phyloP scores from a whole-genome alignment of 2,329 filamentous ascomycete species.

The Mycocentrospora acerina region DNA sequence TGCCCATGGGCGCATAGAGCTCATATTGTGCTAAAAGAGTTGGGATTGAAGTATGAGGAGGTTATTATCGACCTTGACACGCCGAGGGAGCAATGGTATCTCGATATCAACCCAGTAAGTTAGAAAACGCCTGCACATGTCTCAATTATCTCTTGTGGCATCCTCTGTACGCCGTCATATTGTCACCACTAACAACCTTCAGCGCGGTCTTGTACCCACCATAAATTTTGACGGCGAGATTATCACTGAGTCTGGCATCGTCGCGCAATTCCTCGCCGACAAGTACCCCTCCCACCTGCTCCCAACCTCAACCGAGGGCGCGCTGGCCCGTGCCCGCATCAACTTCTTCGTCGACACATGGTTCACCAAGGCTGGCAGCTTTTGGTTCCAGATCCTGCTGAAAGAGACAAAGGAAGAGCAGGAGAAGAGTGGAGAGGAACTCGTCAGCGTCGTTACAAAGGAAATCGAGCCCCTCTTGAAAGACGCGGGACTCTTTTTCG shows the following conservation, averaged over 20 bases:
- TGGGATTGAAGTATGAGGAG: constrained; percentile 66
- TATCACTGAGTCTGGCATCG: constrained; percentile 71
- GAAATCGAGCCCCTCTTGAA: constrained; percentile 72
- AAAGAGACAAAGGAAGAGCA: constrained; percentile 52
- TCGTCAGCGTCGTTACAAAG: constrained; percentile 62
- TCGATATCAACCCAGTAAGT: constrained; percentile 69
- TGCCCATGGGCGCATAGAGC: constrained; percentile 78
- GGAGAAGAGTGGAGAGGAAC: constrained; percentile 50
- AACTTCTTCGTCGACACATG: constrained; percentile 73
- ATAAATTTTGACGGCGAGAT: constrained; percentile 65
- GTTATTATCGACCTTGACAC: constrained; percentile 70
- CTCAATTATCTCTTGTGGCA: too few relatives aligned
- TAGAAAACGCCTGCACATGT: too few relatives aligned
- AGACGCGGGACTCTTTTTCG: constrained; percentile 49
- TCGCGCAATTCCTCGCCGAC: constrained; percentile 72
- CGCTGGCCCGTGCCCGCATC: constrained; percentile 66
- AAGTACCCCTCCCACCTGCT: constrained; percentile 67
- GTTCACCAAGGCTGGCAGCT: constrained; percentile 59
- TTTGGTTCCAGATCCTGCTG: constrained; percentile 50
- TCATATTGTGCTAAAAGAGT: constrained; percentile 69
- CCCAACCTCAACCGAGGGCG: constrained; percentile 56
- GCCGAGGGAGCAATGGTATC: constrained; percentile 72
- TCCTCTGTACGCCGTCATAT: neutral
- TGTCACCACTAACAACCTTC: constrained; percentile 3
- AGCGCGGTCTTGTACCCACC: constrained; percentile 72